These are phyloP conservation scores for Hygrocybe punicea DNA, from an alignment of 768 basidiomycete genomes.

Conservation along the genomic window DNA sequence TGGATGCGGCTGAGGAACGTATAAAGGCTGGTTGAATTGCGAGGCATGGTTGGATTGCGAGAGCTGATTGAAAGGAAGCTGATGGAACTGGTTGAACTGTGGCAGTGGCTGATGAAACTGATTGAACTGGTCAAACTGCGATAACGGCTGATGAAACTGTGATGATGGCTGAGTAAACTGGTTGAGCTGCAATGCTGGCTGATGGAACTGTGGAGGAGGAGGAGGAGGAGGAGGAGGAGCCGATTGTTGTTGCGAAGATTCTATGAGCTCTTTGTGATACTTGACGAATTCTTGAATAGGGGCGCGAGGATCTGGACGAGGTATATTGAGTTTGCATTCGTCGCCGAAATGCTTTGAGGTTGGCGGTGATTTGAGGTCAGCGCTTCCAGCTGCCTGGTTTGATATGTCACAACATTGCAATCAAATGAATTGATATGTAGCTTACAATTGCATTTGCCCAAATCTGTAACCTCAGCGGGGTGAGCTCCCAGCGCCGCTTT, in stretches of 20 bases:
- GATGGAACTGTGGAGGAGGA: not conserved
- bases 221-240: not conserved
- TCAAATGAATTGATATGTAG: not conserved
- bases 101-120: too few species aligned
- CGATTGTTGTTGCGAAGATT: not conserved
- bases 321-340: not conserved
- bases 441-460: not conserved
- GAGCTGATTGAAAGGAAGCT: too few species aligned
- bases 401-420: not conserved
- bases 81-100: too few species aligned
- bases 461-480: not conserved
- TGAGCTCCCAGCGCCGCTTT: not conserved
- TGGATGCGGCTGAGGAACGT: not conserved
- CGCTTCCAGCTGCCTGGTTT: not conserved
- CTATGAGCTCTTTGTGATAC: not conserved
- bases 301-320: not conserved
- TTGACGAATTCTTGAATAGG: not conserved
- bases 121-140: too few species aligned
- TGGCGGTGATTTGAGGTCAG: not conserved
- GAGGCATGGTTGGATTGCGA: not conserved
- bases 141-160: too few species aligned
- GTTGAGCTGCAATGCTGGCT: too few species aligned
- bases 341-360: not conserved
- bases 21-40: not conserved
- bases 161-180: too few species aligned